Base-by-base conservation (phyloP, 805 yeast species). In the Wickerhamiella vanderwaltii region DNA sequence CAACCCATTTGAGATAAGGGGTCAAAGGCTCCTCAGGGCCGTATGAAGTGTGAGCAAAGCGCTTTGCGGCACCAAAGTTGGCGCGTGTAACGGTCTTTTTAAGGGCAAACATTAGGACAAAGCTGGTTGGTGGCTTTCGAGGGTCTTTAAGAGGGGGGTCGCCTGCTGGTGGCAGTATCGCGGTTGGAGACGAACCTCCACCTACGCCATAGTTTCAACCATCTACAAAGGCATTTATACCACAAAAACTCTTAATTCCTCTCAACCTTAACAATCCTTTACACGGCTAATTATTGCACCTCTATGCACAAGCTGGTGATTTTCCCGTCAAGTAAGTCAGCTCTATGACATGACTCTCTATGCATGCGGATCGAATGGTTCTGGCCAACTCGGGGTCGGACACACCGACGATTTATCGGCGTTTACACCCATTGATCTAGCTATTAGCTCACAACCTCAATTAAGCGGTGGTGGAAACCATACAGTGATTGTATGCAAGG, bases 361-460 rank as follows among this genome's bases (percentile, higher is more conserved):
- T 25, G 65, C 75, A 1, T 75, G 91, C 55, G 97, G 97, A 0
- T 85, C 95, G 2, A 87, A 87, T 59, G 95, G 95, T 1, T 65
- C 62, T 26, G 73, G 57, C 44, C 97, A 87, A 55, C 67, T 87
- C 35, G 93, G 95, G 29, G 56, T 67, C 29, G 68, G 66, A 5
- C 60, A 75, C 47, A 58, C 61, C 26, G 69, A 68, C 1, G 96
- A 79, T 56, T 43, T 61, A 6, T 50, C 57, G 17, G 47, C 45
- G 4, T 46, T 41, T 5, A 41, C 42, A 15, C 18, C 23, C 11
- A 11, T 23, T 1, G 53, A 65, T 48, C 64, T 86, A 9, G 69
- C n/a, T 4, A 5, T 34, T 6, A 7, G 4, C 20, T 18, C 31
- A 22, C 23, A 15, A 3, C 24, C 35, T 2, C 17, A 15, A n/a